These are phyloP conservation scores for Flaveria floridana DNA, from an alignment of 140 eudicot species.

Conservation along the genomic window DNA sequence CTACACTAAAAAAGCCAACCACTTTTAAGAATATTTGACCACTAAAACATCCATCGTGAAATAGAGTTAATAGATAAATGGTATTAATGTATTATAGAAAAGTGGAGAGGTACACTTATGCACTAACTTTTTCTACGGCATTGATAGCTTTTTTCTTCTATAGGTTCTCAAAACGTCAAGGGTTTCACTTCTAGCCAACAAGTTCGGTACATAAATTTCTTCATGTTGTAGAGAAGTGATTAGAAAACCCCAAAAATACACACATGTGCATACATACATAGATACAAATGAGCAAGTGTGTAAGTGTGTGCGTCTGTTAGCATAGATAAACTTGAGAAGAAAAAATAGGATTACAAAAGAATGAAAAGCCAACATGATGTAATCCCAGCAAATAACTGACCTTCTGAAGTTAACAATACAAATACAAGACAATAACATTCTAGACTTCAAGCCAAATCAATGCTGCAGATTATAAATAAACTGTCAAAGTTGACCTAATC, in stretches of 20 bases:
- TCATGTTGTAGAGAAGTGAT: neutral
- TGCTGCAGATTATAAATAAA: neutral
- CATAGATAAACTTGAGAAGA: too few relatives aligned
- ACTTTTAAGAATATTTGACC: neutral
- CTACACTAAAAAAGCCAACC: neutral
- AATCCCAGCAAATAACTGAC: neutral
- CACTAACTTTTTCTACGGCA: neutral
- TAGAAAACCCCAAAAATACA: neutral
- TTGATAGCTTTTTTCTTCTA: neutral
- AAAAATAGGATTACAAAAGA: neutral
- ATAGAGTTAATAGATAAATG: too few relatives aligned
- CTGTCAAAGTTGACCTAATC: conserved; percentile 14
- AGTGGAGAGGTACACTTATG: neutral
- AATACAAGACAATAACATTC: neutral
- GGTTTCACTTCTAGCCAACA: neutral
- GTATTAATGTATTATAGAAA: neutral
- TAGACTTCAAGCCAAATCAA: conserved; percentile 1
- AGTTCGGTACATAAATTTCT: neutral
- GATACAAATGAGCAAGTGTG: neutral
- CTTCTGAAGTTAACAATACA: neutral
- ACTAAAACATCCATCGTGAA: neutral
- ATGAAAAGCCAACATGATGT: neutral
- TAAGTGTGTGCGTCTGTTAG: too few relatives aligned
- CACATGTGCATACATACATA: neutral
- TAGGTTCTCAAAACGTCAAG: neutral